phyloP scores from a whole-genome alignment of 2,329 filamentous ascomycete species.

The Alternaria conjuncta region DNA sequence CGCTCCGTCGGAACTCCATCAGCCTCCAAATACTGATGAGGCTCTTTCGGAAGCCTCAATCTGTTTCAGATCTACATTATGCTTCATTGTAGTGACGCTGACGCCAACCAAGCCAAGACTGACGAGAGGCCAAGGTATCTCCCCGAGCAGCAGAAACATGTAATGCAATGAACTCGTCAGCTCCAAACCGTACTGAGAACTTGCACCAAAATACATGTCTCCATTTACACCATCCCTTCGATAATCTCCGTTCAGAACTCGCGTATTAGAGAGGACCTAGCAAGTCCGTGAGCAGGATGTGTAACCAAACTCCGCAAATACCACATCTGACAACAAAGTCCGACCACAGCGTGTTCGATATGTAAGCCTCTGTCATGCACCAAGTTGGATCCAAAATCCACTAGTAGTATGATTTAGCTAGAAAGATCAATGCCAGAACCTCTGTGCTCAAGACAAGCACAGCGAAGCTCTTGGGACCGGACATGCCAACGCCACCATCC shows the following conservation, averaged over 20 bases:
- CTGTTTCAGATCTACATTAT: neutral
- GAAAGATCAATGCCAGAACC: neutral
- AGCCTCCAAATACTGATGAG: neutral
- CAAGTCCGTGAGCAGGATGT: neutral
- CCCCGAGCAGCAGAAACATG: neutral
- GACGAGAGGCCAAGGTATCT: neutral
- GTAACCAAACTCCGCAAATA: neutral
- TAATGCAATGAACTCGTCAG: neutral
- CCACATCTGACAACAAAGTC: neutral
- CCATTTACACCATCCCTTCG: neutral
- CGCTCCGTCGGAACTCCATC: neutral
- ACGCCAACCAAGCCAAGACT: neutral
- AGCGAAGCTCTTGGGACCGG: neutral
- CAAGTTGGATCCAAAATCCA: neutral
- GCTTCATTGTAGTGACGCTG: neutral
- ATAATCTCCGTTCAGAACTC: neutral
- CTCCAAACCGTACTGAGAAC: neutral
- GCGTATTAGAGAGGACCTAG: neutral
- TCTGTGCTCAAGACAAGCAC: constrained; percentile 2
- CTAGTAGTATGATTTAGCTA: neutral
- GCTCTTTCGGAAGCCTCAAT: neutral
- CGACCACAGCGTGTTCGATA: neutral
- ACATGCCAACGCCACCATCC: neutral
- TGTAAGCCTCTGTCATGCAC: neutral
- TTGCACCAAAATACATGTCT: neutral